Base-by-base conservation (phyloP, 306 rosid species). In the Heteromeles arbutifolia region DNA sequence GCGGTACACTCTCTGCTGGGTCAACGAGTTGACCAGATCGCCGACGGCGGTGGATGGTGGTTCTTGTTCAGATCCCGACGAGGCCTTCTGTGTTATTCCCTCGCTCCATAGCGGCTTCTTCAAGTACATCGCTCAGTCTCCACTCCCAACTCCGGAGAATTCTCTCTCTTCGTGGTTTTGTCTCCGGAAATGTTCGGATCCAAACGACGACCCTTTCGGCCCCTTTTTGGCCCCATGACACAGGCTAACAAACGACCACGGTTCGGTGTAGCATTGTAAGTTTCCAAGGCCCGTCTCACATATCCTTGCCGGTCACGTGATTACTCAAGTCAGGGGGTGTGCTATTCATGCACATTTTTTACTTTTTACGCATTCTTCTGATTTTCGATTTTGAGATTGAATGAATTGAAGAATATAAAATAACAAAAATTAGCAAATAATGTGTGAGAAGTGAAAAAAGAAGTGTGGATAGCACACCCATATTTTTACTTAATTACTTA, bases 71-170 rank as follows among this genome's bases (percentile, higher is more conserved):
- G 88, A 52, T 25, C 77, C 89, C 28, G 77, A 48, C 62, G 86
- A 77, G 4, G 70, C 72, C 17, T 83, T 86, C 4, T 44, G 11
- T 75, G 70, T 39, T 5, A 83, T 59, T 11, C 89, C 93, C 77
- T 90, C 93, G 22, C 83, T 81, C 98, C 98, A 93, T 61, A 86
- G 43, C 19, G 94, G 86, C 77, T 89, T 89, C 84, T 89, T 87
- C 88, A 90, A 63, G 84, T 93, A 87, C 98, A 93, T 90, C 61
- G 50, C 62, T 56, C 53, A 13, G 61, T 66, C 34, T 26, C 26
- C 65, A 34, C 74, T 28, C 73, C 34, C 22, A 48, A 48, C 58
- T 39, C 50, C 10, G 1, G 44, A 17, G 24, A 61, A 25, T 56
- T 37, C 0, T 37, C 2, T 1, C 15, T 2, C 3, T 12, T 12